Percentiles rank a stretch among this genome's conserved stretches.
Conservation (phyloP, 306 rosid species). For the Acacia acuminata region DNA sequence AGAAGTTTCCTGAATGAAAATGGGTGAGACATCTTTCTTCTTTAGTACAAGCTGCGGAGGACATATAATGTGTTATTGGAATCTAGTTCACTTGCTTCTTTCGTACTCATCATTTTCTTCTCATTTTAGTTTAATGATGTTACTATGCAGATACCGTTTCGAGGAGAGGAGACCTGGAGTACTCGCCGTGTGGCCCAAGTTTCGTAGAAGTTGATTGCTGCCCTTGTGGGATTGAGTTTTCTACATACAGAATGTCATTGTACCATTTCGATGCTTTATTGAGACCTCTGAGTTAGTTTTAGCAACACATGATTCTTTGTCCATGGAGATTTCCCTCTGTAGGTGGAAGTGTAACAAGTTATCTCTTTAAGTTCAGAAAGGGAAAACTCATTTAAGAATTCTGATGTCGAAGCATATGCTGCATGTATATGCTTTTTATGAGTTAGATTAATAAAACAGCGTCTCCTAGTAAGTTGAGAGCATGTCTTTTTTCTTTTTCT, state of each 20-base stretch:
- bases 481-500: too few species aligned
- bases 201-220: slow-evolving; percentile 49
- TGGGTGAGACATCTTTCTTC: slow-evolving; percentile 42
- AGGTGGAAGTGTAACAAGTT: background rate
- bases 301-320: background rate
- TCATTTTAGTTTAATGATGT: background rate
- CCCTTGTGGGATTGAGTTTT: background rate
- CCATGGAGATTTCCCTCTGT: background rate
- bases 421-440: background rate
- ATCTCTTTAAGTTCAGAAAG: background rate
- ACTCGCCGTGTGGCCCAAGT: slow-evolving; percentile 68
- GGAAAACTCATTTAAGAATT: background rate
- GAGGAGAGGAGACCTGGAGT: slow-evolving; percentile 82
- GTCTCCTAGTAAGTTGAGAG: background rate
- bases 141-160: slow-evolving; percentile 58
- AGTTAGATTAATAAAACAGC: background rate
- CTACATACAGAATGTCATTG: slow-evolving; percentile 2
- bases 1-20: slow-evolving; percentile 71
- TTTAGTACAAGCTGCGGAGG: background rate
- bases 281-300: background rate
- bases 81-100: slow-evolving; percentile 5
- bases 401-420: background rate
- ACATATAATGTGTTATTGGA: background rate
- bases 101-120: background rate
- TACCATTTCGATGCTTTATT: background rate